Evolutionary conservation across 331 rosid genomes (phyloP).

Genomic region (Cydonia oblonga): DNA sequence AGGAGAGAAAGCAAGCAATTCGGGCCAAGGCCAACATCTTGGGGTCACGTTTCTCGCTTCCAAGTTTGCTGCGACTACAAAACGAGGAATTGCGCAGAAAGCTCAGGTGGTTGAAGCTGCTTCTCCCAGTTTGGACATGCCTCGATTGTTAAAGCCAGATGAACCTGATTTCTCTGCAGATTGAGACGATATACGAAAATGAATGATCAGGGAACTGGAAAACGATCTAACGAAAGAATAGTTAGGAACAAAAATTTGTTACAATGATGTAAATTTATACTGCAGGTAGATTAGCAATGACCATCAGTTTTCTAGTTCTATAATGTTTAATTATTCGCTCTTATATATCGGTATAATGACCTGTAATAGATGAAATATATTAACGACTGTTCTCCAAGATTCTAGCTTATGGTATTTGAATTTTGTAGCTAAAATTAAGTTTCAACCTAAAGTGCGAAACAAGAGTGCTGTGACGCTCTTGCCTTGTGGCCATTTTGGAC

Average conservation of each 20-base stretch:
- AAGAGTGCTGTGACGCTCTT: not conserved
- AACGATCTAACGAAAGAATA: slow-evolving; percentile 4
- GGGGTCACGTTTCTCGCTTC: slow-evolving; percentile 67
- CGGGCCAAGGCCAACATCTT: slow-evolving; percentile 16
- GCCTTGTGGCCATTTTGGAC: not conserved
- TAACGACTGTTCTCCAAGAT: not conserved
- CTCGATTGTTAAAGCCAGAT: slow-evolving; percentile 71
- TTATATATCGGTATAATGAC: not conserved
- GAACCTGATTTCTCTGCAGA: slow-evolving; percentile 73
- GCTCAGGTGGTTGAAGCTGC: slow-evolving; percentile 26
- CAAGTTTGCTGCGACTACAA: slow-evolving; percentile 65
- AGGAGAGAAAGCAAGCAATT: slow-evolving; percentile 3
- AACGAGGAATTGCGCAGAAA: slow-evolving; percentile 34
- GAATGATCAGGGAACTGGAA: slow-evolving; percentile 2
- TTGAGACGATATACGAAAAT: slow-evolving; percentile 17
- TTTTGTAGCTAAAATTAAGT: not conserved
- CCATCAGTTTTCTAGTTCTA: not conserved
- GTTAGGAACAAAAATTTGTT: slow-evolving; percentile 14
- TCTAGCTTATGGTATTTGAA: not conserved
- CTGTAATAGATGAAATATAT: not conserved
- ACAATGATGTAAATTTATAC: slow-evolving; percentile 21
- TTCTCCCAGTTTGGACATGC: slow-evolving; percentile 41
- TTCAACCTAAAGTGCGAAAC: not conserved
- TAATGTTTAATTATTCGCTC: not conserved
- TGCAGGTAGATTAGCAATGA: slow-evolving; percentile 1